Evolutionary conservation across 2,329 filamentous ascomycete species (phyloP).

Genomic region (Claviceps fusiformis): DNA sequence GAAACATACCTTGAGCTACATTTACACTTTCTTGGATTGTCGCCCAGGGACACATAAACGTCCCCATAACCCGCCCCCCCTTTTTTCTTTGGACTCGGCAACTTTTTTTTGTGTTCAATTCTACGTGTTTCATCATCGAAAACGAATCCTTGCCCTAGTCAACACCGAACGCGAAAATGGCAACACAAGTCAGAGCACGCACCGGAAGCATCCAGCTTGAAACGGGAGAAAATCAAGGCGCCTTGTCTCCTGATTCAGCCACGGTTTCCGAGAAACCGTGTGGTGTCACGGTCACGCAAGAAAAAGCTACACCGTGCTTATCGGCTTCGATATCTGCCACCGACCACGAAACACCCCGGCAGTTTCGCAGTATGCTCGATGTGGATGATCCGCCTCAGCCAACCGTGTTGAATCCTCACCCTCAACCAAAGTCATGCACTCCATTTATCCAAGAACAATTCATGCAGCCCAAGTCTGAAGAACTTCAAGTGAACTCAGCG

Average conservation of each 20-base stretch:
- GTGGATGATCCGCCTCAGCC: slow-evolving; percentile 35
- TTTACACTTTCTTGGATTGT: slow-evolving; percentile 35
- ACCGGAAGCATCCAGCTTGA: slow-evolving; percentile 37
- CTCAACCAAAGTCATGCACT: slow-evolving; percentile 33
- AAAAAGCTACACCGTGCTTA: slow-evolving; percentile 4
- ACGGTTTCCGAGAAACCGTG: slow-evolving; percentile 19
- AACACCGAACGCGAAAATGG: slow-evolving; percentile 28
- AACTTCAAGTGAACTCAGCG: not conserved
- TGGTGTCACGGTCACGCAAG: slow-evolving; percentile 14
- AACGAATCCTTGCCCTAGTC: not conserved
- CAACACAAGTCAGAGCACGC: slow-evolving; percentile 29
- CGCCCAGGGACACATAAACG: not conserved
- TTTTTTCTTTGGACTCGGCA: slow-evolving; percentile 20
- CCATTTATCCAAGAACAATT: slow-evolving; percentile 12
- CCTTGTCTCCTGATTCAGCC: not conserved
- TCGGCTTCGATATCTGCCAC: slow-evolving; percentile 5
- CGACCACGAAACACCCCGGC: slow-evolving; percentile 12
- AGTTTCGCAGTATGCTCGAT: slow-evolving; percentile 41
- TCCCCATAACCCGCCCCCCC: slow-evolving; percentile 4
- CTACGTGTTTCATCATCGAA: slow-evolving; percentile 5
- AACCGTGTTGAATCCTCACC: slow-evolving; percentile 27
- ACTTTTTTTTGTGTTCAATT: slow-evolving; percentile 12
- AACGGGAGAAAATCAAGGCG: slow-evolving; percentile 10
- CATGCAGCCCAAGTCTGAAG: slow-evolving; percentile 1
- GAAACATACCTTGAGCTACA: slow-evolving; percentile 25